Percentiles rank a stretch among this genome's conserved stretches.
phyloP scores from a whole-genome alignment of 2,329 filamentous ascomycete genomes.

The Zarea fungicola region DNA sequence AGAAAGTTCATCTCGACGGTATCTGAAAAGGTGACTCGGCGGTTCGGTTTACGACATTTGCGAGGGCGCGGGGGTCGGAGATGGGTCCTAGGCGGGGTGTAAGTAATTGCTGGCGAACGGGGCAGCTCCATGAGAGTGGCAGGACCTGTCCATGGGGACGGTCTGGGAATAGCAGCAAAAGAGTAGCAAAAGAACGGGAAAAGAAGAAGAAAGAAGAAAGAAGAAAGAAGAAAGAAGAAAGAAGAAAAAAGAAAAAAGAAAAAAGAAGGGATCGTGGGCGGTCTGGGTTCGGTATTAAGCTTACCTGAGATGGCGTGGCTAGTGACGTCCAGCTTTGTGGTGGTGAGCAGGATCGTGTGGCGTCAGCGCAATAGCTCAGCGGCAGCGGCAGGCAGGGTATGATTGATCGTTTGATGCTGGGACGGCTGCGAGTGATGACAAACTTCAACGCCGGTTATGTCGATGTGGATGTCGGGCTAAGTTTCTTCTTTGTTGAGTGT shows the following conservation, averaged over 20 bases:
- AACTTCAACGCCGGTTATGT: no score
- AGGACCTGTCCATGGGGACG: no score
- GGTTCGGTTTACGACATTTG: slow-evolving; percentile 30
- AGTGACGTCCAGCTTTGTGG: not conserved
- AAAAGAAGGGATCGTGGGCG: not conserved
- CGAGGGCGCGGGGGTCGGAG: slow-evolving; percentile 17
- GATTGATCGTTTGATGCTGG: not conserved
- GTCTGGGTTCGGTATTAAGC: slow-evolving; percentile 2
- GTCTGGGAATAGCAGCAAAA: not conserved
- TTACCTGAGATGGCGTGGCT: slow-evolving; percentile 8
- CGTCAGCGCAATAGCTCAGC: slow-evolving; percentile 1
- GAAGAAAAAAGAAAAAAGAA: not conserved
- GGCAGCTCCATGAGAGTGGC: slow-evolving; percentile 1
- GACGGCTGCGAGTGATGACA: not conserved
- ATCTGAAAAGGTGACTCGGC: slow-evolving; percentile 30
- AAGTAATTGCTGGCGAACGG: slow-evolving; percentile 4
- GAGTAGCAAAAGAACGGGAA: not conserved
- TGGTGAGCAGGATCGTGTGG: not conserved
- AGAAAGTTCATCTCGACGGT: slow-evolving; percentile 48
- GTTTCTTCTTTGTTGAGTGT: not conserved
- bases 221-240: not conserved
- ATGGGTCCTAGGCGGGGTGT: slow-evolving; percentile 15
- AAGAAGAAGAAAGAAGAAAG: not conserved
- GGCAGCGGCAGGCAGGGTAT: not conserved
- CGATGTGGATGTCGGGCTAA: not conserved